Evolutionary conservation across 225 moss, liverwort and hornwort species (phyloP), one percentile per base, ranked within the genome.

Genomic region (Sphagnum contortum): DNA sequence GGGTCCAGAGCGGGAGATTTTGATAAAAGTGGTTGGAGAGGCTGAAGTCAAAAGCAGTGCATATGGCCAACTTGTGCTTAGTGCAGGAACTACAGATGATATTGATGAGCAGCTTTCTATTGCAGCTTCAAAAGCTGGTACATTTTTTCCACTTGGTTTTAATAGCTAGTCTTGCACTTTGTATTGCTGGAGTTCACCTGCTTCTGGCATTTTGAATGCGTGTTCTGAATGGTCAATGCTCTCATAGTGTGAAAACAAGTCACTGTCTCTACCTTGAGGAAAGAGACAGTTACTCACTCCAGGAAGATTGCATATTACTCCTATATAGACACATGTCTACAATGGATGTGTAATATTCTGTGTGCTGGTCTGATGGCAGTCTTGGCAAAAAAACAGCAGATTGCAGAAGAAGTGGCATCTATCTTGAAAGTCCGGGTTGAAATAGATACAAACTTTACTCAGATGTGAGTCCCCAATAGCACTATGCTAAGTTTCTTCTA

Each of bases 51-150:
- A 80, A 67, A 87, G 69, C 66, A 96, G 96, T 71, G 45, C 77
- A n/a, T 96, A 92, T 50, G 96, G 92, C 51, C 92, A 96, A 83
- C 69, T 96, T 73, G 87, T 80, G 60, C 68, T 96, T 65, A 92
- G 96, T 61, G 85, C 78, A 72, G 96, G 96, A 81, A 76, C 71
- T 57, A 60, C 78, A 56, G 71, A 74, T 54, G 79, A 73, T 71
- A 71, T 86, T 71, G 92, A 96, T 66, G 96, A 96, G 85, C 83
- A 90, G 76, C 83, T 96, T 57, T 84, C 96, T 48, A 69, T 74
- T 67, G 90, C 84, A 68, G 92, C 81, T 68, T 74, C 88, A 10
- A 84, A 75, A 80, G 92, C 90, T 78, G 95, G 91, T 95, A 50
- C 62, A 58, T 29, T 29, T 29, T 29, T 29, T 29, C 29, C 29